Evolutionary conservation across 331 rosid genomes (phyloP).

Genomic region (Saraca asoca): DNA sequence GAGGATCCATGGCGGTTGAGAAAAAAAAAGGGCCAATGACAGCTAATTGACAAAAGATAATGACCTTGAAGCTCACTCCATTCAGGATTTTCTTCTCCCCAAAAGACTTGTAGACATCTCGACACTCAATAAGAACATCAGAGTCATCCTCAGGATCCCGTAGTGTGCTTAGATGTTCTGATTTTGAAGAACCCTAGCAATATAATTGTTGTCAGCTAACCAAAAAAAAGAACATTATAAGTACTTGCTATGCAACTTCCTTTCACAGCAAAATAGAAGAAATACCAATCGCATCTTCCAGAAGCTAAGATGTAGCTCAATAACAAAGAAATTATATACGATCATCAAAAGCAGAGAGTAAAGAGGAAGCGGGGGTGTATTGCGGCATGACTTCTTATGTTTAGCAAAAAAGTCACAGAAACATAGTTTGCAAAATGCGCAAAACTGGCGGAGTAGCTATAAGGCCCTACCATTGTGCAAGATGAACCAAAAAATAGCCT

Average conservation of each 20-base stretch:
- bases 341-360: neutral
- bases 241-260: conserved; percentile 16
- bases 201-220: conserved; percentile 34
- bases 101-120: conserved; percentile 81
- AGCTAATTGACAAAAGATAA: conserved; percentile 5
- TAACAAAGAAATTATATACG: neutral
- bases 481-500: conserved; percentile 6
- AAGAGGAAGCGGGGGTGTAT: neutral
- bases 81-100: conserved; percentile 91
- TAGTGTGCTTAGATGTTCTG: conserved; percentile 53
- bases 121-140: conserved; percentile 91
- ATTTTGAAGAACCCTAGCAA: conserved; percentile 65
- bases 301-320: neutral
- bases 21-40: neutral
- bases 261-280: conserved; percentile 2
- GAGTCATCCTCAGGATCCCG: conserved; percentile 60
- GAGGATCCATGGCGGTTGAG: neutral
- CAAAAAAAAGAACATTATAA: neutral
- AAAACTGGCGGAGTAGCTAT: conserved; percentile 7
- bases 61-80: conserved; percentile 99
- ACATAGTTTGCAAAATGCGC: neutral
- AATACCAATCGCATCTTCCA: neutral
- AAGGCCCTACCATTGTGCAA: neutral
- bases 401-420: neutral
- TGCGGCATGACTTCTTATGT: neutral